These are phyloP conservation scores for Clarireedia paspali DNA, from an alignment of 2,329 filamentous ascomycete genomes.

Conservation along the genomic window DNA sequence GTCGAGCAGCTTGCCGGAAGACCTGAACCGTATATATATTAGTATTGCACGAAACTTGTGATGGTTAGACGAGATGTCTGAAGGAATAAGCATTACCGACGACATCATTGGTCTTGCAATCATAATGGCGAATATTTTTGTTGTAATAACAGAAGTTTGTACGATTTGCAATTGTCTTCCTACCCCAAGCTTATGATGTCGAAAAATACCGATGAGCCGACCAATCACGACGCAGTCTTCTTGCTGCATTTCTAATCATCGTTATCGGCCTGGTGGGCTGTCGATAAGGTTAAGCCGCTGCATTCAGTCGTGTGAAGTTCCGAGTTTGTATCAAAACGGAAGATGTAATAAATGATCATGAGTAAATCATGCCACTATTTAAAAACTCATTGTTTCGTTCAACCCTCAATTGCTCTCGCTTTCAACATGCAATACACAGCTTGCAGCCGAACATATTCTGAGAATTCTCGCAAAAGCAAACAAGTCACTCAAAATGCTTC, in stretches of 20 bases:
- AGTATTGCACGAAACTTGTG: not conserved
- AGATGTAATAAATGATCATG: not conserved
- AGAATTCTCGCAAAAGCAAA: too few relatives aligned
- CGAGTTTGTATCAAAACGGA: not conserved
- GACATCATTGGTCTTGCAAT: slow-evolving; percentile 24
- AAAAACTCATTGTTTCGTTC: not conserved
- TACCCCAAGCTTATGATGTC: slow-evolving; percentile 2
- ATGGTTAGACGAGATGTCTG: too few relatives aligned
- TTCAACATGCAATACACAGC: too few relatives aligned
- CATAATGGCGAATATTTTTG: slow-evolving; percentile 17
- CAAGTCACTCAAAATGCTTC: slow-evolving; percentile 13
- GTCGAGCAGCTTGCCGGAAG: slow-evolving; percentile 38
- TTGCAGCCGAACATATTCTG: too few relatives aligned
- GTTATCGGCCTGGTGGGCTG: not conserved
- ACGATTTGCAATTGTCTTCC: slow-evolving; percentile 1
- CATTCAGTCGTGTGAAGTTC: not conserved
- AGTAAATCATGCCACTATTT: not conserved
- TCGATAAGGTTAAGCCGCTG: not conserved
- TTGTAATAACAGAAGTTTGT: not conserved
- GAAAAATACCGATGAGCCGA: not conserved
- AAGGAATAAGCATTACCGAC: slow-evolving; percentile 17
- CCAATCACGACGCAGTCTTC: not conserved
- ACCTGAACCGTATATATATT: slow-evolving; percentile 29
- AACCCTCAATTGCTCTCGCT: too few relatives aligned
- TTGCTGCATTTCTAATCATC: not conserved